Conservation (phyloP, 2,329 filamentous ascomycete genomes). For the Acephala macrosclerotiorum region DNA sequence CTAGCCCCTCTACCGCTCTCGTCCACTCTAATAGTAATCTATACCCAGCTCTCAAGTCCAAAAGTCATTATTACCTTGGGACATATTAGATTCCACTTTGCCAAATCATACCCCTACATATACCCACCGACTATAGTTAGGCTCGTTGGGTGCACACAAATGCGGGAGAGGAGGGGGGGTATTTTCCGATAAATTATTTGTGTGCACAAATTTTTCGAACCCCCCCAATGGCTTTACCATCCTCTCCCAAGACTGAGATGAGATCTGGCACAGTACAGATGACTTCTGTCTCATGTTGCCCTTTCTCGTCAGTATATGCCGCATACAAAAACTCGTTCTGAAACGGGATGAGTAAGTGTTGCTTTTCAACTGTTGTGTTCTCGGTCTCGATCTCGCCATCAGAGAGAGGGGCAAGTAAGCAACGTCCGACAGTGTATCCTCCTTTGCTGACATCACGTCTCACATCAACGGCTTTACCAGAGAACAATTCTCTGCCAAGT, state of each 20-base stretch:
- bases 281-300: conserved; percentile 23
- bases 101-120: no score
- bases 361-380: conserved; percentile 29
- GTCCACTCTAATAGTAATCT: no score
- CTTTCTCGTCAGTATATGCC: conserved; percentile 43
- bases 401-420: conserved; percentile 44
- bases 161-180: no score
- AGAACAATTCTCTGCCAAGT: conserved; percentile 48
- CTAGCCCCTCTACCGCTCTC: no score
- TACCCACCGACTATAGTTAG: no score
- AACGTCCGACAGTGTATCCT: conserved; percentile 52
- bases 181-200: no score
- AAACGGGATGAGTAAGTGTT: conserved; percentile 47
- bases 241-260: conserved; percentile 46
- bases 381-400: conserved; percentile 40
- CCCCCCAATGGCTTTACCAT: conserved; percentile 56
- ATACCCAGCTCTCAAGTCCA: no score
- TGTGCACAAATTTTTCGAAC: no score
- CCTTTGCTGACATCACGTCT: conserved; percentile 46
- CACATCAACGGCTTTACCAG: conserved; percentile 51
- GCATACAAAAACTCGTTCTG: conserved; percentile 53
- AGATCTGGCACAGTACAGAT: conserved; percentile 44
- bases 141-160: no score
- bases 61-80: no score
- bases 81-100: no score